A percentile compares a stretch with the other conserved stretches of the same genome.
Conservation (phyloP, 257 asterid species). For the Knoxia roxburghii region DNA sequence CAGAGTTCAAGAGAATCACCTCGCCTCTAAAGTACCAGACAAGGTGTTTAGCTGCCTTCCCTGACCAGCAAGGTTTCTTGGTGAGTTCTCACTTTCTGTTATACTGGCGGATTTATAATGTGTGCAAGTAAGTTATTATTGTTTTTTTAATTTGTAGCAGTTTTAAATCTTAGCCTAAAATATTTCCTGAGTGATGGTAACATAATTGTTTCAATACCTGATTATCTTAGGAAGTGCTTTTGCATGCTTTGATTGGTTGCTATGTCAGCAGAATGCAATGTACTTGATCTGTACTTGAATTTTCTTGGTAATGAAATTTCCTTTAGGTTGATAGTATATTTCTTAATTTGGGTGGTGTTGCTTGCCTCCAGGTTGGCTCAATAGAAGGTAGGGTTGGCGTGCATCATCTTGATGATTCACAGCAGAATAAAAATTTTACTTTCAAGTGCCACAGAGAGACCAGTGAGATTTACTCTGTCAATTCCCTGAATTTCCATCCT, state of each 20-base stretch:
- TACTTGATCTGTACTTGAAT: too few species aligned
- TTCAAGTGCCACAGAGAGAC: constrained; percentile 98
- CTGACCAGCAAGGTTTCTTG: constrained; percentile 94
- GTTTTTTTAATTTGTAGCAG: too few species aligned
- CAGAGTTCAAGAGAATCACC: constrained; percentile 73
- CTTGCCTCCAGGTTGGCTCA: constrained; percentile 74
- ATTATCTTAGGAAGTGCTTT: neutral
- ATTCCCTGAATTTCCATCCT: constrained; percentile 87
- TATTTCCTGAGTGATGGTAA: too few species aligned
- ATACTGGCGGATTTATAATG: too few species aligned
- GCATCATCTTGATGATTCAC: constrained; percentile 87
- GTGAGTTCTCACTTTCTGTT: constrained; percentile 37
- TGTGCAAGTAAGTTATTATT: too few species aligned
- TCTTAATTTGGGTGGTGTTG: constrained; percentile 7
- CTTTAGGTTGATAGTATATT: neutral
- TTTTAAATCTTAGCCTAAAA: too few species aligned
- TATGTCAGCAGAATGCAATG: too few species aligned
- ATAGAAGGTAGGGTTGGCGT: constrained; percentile 98
- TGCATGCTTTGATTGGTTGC: neutral
- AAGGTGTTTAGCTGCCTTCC: constrained; percentile 94
- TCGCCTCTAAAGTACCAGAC: constrained; percentile 97
- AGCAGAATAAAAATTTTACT: constrained; percentile 72
- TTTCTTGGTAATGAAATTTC: neutral
- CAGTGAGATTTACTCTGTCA: constrained; percentile 80
- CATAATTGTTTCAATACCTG: neutral